Conservation (phyloP, 169 alveolate species). For the Amoebophrya sp. region DNA sequence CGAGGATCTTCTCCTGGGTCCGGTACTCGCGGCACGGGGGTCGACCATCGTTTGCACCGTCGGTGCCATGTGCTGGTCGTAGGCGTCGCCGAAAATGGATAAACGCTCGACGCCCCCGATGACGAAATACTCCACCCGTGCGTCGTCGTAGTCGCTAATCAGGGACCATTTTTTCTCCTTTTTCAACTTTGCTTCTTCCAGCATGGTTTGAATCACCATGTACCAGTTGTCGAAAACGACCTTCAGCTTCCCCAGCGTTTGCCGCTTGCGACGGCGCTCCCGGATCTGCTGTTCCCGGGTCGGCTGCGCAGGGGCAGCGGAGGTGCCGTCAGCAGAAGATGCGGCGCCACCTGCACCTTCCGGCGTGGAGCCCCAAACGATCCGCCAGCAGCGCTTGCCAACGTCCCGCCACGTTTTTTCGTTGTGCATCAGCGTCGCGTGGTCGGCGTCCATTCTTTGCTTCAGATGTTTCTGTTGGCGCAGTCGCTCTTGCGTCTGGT, state of each 20-base stretch:
- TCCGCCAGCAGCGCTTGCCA: background rate
- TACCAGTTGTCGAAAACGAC: background rate
- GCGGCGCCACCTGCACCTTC: background rate
- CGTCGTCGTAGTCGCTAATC: background rate
- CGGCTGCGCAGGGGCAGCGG: too few species aligned
- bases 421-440: background rate
- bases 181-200: background rate
- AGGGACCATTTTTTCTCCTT: too few species aligned
- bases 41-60: too few species aligned
- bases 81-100: background rate
- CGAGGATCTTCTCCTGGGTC: too few species aligned
- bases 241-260: background rate
- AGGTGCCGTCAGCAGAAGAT: too few species aligned
- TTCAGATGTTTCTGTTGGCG: background rate
- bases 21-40: too few species aligned
- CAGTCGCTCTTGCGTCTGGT: too few species aligned
- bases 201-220: background rate
- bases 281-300: conserved; percentile 1
- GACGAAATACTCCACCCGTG: background rate
- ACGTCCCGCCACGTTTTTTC: background rate
- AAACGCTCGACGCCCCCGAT: background rate
- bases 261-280: background rate
- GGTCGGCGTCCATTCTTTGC: background rate
- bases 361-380: background rate
- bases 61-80: too few species aligned